A percentile compares a stretch with the other conserved stretches of the same genome.
phyloP scores from a whole-genome alignment of 1,139 yeast genomes.

The Yamadazyma pseudoaaseri region DNA sequence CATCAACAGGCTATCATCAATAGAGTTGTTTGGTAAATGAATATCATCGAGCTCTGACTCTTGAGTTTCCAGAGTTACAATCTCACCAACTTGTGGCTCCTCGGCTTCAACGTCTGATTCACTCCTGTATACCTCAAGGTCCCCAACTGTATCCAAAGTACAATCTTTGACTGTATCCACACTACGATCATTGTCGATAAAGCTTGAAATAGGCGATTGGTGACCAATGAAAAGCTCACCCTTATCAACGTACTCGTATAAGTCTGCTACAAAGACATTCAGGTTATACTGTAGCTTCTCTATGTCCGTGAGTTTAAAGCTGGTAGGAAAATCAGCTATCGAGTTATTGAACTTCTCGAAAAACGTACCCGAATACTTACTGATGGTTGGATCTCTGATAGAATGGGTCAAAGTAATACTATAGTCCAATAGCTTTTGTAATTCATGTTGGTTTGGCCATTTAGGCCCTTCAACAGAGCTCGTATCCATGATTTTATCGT shows the following conservation, averaged over 20 bases:
- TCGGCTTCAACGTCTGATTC: neutral
- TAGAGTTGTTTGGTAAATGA: constrained; percentile 1
- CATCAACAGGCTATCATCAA: constrained; percentile 9
- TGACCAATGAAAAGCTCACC: constrained; percentile 9
- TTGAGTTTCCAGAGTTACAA: neutral
- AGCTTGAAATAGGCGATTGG: constrained; percentile 1
- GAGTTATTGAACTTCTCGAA: constrained; percentile 9
- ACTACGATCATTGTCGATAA: neutral
- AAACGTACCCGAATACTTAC: constrained; percentile 16
- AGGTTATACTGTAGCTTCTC: constrained; percentile 7
- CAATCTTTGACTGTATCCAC: neutral
- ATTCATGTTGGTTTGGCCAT: constrained; percentile 35
- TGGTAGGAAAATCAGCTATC: constrained; percentile 23
- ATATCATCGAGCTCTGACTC: constrained; percentile 1
- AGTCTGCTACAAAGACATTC: constrained; percentile 7
- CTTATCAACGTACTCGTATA: constrained; percentile 7
- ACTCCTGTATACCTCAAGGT: neutral
- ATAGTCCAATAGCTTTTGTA: constrained; percentile 32
- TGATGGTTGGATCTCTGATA: constrained; percentile 9
- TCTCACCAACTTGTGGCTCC: neutral
- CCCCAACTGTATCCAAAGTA: neutral
- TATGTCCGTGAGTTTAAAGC: constrained; percentile 24
- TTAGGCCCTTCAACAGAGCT: constrained; percentile 13
- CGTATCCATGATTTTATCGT: constrained; percentile 8
- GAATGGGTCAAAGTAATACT: constrained; percentile 21